Evolutionary conservation across 441 rosid species (phyloP), one percentile per base, ranked within the genome.

Genomic region (Jatropha multifida): DNA sequence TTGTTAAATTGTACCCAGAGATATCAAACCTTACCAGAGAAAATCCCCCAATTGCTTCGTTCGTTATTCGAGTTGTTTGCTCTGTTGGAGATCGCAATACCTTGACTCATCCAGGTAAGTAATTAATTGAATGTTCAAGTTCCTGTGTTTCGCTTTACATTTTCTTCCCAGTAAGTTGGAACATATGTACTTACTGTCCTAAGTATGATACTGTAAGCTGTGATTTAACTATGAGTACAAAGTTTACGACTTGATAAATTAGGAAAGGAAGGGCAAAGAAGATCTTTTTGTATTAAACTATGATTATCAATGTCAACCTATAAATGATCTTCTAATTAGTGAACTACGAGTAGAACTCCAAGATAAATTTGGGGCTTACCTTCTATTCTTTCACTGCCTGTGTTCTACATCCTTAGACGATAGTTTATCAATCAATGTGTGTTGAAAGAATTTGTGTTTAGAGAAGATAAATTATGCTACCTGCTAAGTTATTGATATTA

Each of bases 31-130:
- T 86, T 38, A 86, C 97, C 0, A 84, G 91, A 84, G 96, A 87
- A 1, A 87, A 86, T 75, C 97, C 98, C 71, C 98, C 98, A 0
- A 80, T 91, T 76, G 98, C 94, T 27, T 94, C 99, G 27, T 93
- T 93, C 83, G 80, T 78, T 51, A 78, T 88, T 81, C 92, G 97
- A 46, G 93, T 88, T 64, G 85, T 92, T 75, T 80, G 88, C 74
- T 88, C 93, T 6, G 77, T 77, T 4, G 94, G 90, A 62, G 93
- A 89, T 66, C 90, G 99, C 74, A 91, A 85, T 83, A 77, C 86
- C 77, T 80, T 93, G 65, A 81, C 89, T 75, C 99, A 94, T 85
- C 96, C 97, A 66, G 97, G 99, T 94, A 84, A 52, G 20, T 12
- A 59, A 38, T 44, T 69, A 1, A 42, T 42, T 42, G 4, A 42